A percentile compares a stretch with the other conserved stretches of the same genome.
Evolutionary conservation across 306 rosid species (phyloP).

Genomic region (Abrus precatorius): DNA sequence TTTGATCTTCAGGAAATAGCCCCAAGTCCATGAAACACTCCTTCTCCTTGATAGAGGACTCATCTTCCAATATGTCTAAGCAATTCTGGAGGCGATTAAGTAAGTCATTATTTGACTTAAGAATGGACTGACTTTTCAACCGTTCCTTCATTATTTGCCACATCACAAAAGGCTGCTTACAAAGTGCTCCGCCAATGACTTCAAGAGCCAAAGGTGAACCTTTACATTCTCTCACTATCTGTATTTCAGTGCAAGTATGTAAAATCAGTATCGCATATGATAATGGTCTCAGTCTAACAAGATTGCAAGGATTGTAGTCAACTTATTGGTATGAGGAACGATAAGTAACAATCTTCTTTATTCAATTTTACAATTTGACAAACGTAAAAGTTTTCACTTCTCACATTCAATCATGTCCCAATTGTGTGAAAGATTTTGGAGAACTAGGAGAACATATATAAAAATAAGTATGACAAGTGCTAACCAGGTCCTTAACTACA

Average conservation of each 20-base stretch:
- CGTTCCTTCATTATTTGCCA: conserved; percentile 55
- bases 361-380: not conserved
- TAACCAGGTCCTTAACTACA: no score
- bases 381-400: not conserved
- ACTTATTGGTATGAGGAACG: not conserved
- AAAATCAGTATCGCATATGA: conserved; percentile 17
- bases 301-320: not conserved
- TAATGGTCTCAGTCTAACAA: not conserved
- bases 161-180: conserved; percentile 42
- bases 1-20: conserved; percentile 71
- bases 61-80: conserved; percentile 58
- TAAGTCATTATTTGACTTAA: conserved; percentile 49
- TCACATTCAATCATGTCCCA: not conserved
- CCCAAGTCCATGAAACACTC: conserved; percentile 77
- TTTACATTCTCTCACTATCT: conserved; percentile 65
- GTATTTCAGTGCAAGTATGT: conserved; percentile 42
- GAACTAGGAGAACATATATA: not conserved
- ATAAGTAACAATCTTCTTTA: not conserved
- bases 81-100: conserved; percentile 52
- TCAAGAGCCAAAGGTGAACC: conserved; percentile 67
- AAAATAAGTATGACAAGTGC: no score
- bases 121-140: conserved; percentile 44
- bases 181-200: conserved; percentile 57
- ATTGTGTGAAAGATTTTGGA: not conserved
- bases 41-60: conserved; percentile 52